These are phyloP conservation scores for Logfia minima DNA, from an alignment of 129 eudicot species.

Conservation along the genomic window DNA sequence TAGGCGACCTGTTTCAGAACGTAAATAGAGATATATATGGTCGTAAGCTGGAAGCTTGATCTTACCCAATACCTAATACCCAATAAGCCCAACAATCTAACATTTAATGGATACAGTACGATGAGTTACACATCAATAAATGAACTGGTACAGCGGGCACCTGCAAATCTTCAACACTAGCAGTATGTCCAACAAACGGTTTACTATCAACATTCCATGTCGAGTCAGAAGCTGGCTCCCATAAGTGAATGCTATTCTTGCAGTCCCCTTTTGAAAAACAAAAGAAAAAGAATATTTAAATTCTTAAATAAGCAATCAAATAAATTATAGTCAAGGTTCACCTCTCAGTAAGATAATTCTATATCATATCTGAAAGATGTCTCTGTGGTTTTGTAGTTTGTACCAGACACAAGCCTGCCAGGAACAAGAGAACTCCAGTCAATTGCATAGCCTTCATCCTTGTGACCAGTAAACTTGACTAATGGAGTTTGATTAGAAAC, in stretches of 20 bases:
- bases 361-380: not conserved
- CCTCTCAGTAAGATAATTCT: not conserved
- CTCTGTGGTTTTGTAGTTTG: not conserved
- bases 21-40: too few relatives aligned
- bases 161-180: slow-evolving; percentile 97
- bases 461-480: slow-evolving; percentile 66
- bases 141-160: slow-evolving; percentile 28
- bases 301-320: not conserved
- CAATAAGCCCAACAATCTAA: too few relatives aligned
- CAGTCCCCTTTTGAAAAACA: slow-evolving; percentile 66
- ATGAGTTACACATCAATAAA: not conserved
- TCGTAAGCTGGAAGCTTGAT: too few relatives aligned
- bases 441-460: slow-evolving; percentile 98
- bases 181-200: slow-evolving; percentile 89
- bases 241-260: slow-evolving; percentile 66
- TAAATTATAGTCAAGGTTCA: not conserved
- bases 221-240: slow-evolving; percentile 88
- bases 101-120: not conserved
- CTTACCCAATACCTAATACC: too few relatives aligned
- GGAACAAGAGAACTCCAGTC: slow-evolving; percentile 94
- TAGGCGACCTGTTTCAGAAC: not conserved
- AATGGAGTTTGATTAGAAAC: slow-evolving; percentile 60
- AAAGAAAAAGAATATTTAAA: not conserved
- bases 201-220: slow-evolving; percentile 72
- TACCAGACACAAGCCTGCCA: slow-evolving; percentile 95